These are phyloP conservation scores for Chlorella sorokiniana DNA, from an alignment of 139 green algal genomes.

Conservation along the genomic window DNA sequence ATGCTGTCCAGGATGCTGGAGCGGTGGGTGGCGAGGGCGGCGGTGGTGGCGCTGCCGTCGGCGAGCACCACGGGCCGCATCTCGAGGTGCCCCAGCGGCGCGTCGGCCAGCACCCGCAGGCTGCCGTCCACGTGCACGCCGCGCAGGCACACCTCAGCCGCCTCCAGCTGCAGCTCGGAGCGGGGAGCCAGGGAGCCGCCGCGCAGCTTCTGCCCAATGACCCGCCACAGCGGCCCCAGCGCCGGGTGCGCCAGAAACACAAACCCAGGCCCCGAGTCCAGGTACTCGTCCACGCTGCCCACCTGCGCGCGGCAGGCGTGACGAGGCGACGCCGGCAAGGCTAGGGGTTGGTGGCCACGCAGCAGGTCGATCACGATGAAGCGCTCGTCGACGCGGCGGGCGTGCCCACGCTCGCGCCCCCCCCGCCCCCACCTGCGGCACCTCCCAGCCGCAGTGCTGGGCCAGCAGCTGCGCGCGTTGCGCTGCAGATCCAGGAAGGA, in stretches of 20 bases:
- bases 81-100: slow-evolving; percentile 58
- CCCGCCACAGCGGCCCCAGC: slow-evolving; percentile 94
- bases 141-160: slow-evolving; percentile 63
- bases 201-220: slow-evolving; percentile 94
- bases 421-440: slow-evolving; percentile 48
- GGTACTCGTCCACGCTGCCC: slow-evolving; percentile 70
- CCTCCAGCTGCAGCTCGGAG: slow-evolving; percentile 79
- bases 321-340: background rate
- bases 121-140: slow-evolving; percentile 59
- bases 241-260: slow-evolving; percentile 91
- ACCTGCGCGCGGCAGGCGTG: slow-evolving; percentile 27
- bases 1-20: background rate
- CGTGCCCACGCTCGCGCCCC: background rate
- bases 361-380: too few species aligned
- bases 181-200: slow-evolving; percentile 72
- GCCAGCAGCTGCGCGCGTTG: slow-evolving; percentile 86
- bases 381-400: too few species aligned
- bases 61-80: background rate
- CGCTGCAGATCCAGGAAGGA: slow-evolving; percentile 94
- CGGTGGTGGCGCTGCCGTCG: background rate
- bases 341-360: background rate
- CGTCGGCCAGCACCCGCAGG: slow-evolving; percentile 70
- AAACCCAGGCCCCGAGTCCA: slow-evolving; percentile 82
- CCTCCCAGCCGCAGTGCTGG: slow-evolving; percentile 57
- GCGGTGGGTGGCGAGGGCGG: background rate